Conservation (phyloP, 441 rosid genomes). For the Flueggea neowawraea region DNA sequence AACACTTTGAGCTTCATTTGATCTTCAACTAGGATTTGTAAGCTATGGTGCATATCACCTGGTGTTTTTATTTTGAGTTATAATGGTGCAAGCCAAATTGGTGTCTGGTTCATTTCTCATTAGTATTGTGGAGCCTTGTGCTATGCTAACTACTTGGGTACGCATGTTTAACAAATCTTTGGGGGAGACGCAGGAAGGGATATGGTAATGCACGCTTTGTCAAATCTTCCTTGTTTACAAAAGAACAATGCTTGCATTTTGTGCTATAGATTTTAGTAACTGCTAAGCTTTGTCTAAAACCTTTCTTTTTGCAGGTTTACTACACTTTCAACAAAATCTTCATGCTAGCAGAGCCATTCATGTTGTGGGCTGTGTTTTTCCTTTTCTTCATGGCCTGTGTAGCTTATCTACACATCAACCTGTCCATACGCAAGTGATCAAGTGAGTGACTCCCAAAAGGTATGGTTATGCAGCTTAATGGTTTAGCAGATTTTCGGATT, state of each 20-base stretch:
- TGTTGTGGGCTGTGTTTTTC: conserved; percentile 81
- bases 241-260: no score
- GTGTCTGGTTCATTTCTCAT: not conserved
- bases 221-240: no score
- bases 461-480: not conserved
- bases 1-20: no score
- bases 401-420: conserved; percentile 82
- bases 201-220: no score
- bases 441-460: not conserved
- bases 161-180: not conserved
- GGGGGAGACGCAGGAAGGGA: no score
- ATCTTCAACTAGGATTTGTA: no score
- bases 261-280: not conserved
- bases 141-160: not conserved
- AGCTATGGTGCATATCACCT: no score
- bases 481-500: not conserved
- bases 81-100: not conserved
- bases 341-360: conserved; percentile 97
- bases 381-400: conserved; percentile 69
- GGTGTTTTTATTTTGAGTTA: no score
- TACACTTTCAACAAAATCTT: conserved; percentile 89
- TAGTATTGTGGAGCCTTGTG: not conserved
- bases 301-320: conserved; percentile 57
- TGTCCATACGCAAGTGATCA: conserved; percentile 58
- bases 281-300: not conserved